Evolutionary conservation across 805 yeast genomes (phyloP).

Genomic region (Zygoascus biomembranicola): DNA sequence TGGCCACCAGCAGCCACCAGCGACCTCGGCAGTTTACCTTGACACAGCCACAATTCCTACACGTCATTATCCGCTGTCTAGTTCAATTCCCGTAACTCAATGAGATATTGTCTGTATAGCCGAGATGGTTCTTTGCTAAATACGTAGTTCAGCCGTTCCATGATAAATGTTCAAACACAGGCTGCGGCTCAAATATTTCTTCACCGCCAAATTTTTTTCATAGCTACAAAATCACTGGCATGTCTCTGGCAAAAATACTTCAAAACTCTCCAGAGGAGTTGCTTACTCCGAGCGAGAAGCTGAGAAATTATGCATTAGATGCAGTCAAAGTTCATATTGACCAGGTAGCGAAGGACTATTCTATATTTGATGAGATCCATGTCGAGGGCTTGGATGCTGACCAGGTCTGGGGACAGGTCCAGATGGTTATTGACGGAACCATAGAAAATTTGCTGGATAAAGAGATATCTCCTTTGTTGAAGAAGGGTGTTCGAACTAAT

Average conservation of each 20-base stretch:
- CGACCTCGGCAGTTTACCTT: too few species aligned
- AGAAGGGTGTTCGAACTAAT: conserved; percentile 11
- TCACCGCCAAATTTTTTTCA: not conserved
- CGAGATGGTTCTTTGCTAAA: too few species aligned
- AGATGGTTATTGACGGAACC: conserved; percentile 72
- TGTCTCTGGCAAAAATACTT: conserved; percentile 6
- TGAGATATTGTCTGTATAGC: too few species aligned
- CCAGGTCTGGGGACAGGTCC: conserved; percentile 91
- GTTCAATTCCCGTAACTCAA: too few species aligned
- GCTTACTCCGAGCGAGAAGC: conserved; percentile 16
- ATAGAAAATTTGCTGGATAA: conserved; percentile 53
- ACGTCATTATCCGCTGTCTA: too few species aligned
- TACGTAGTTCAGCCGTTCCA: too few species aligned
- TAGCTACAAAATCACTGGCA: not conserved
- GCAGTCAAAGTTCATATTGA: conserved; percentile 44
- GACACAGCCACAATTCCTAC: too few species aligned
- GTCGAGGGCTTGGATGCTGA: conserved; percentile 82
- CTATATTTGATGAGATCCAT: conserved; percentile 73
- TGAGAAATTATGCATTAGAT: conserved; percentile 20
- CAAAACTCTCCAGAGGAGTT: conserved; percentile 22
- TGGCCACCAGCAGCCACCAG: too few species aligned
- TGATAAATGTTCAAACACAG: too few species aligned
- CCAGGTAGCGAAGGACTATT: conserved; percentile 43
- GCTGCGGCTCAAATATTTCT: not conserved
- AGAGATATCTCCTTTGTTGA: conserved; percentile 41